A percentile compares a stretch with the other conserved stretches of the same genome.
These are phyloP conservation scores for Diaporthe sp. DNA, from an alignment of 2,329 filamentous ascomycete species.

Conservation along the genomic window DNA sequence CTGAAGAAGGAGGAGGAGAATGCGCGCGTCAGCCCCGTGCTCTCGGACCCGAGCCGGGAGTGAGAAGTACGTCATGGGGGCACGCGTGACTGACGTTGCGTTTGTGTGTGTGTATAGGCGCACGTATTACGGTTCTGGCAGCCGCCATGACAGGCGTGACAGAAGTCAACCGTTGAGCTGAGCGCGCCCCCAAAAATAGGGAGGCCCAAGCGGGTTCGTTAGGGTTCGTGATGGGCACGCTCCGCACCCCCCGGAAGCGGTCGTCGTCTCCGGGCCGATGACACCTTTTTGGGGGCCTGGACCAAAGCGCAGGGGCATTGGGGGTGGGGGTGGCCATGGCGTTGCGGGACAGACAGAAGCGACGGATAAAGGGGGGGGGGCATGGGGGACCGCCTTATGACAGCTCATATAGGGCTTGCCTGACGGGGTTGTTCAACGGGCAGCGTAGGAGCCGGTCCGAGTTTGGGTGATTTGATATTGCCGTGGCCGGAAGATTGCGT, in stretches of 20 bases:
- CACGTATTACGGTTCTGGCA: conserved; percentile 3
- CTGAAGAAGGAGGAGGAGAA: background rate
- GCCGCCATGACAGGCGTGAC: conserved; percentile 8
- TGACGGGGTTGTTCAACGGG: conserved; percentile 1
- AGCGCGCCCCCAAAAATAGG: background rate
- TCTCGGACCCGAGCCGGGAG: background rate
- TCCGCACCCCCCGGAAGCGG: conserved; percentile 21
- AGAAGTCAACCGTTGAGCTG: conserved; percentile 24
- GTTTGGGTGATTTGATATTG: conserved; percentile 18
- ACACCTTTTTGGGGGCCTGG: conserved; percentile 10
- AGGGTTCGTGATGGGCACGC: conserved; percentile 12
- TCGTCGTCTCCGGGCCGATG: conserved; percentile 15
- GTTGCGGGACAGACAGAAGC: conserved; percentile 2
- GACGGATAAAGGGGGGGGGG: background rate
- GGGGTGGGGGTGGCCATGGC: conserved; percentile 12
- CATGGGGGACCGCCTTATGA: background rate
- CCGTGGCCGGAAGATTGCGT: background rate
- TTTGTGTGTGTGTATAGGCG: background rate
- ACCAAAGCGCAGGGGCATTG: conserved; percentile 21
- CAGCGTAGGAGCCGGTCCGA: conserved; percentile 10
- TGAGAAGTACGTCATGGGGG: background rate
- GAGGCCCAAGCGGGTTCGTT: conserved; percentile 1
- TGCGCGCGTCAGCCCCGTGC: background rate
- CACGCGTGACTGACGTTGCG: background rate
- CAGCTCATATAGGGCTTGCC: conserved; percentile 11